Conservation (phyloP, 345 rosid genomes). For the Moringa oleifera region DNA sequence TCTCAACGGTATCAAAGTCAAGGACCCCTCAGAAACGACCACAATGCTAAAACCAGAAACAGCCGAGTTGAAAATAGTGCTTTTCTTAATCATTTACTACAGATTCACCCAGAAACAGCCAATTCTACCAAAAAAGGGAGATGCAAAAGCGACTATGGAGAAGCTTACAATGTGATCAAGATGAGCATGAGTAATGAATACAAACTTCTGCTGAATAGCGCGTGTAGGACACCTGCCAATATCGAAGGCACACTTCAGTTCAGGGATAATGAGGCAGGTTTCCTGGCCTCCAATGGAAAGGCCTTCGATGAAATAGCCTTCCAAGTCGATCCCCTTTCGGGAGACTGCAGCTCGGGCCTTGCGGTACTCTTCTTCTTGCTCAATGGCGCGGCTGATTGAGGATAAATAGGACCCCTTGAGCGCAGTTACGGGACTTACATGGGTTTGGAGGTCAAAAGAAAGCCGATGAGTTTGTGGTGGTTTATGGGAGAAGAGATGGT, state of each 20-base stretch:
- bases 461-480: conserved; percentile 11
- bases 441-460: conserved; percentile 28
- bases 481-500: conserved; percentile 11
- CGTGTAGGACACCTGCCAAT: conserved; percentile 85
- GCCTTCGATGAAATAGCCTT: conserved; percentile 77
- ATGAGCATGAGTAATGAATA: conserved; percentile 89
- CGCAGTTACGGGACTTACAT: conserved; percentile 23
- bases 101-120: not conserved
- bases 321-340: conserved; percentile 67
- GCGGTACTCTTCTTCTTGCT: conserved; percentile 83
- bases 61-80: too few relatives aligned
- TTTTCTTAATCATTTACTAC: not conserved
- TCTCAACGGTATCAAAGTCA: not conserved
- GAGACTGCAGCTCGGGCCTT: conserved; percentile 79
- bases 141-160: not conserved
- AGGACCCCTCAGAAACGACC: too few relatives aligned
- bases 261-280: conserved; percentile 85
- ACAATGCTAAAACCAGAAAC: too few relatives aligned
- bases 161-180: conserved; percentile 83
- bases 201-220: conserved; percentile 90
- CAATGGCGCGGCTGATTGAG: conserved; percentile 64
- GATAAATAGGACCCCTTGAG: conserved; percentile 51
- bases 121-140: not conserved
- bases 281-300: conserved; percentile 82
- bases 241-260: conserved; percentile 87